These are phyloP conservation scores for Blastobotrys peoriensis DNA, from an alignment of 805 yeast species.

Conservation along the genomic window DNA sequence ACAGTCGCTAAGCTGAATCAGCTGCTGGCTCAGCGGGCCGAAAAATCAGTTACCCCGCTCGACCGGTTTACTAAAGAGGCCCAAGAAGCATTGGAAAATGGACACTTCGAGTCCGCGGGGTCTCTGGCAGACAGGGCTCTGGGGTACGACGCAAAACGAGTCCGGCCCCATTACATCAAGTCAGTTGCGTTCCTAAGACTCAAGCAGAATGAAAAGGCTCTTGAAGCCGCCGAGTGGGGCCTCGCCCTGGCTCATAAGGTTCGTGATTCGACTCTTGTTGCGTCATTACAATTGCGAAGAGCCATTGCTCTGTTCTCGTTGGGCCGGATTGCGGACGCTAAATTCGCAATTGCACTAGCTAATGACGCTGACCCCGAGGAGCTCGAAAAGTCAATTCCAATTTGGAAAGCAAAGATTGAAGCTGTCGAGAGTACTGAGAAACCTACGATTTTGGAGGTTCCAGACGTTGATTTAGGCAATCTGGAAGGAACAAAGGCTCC, in stretches of 20 bases:
- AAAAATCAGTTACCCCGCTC: background rate
- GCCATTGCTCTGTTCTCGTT: constrained; percentile 26
- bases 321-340: constrained; percentile 24
- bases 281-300: constrained; percentile 30
- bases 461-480: background rate
- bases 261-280: constrained; percentile 17
- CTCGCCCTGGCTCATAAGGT: constrained; percentile 14
- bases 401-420: constrained; percentile 20
- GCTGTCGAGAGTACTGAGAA: constrained; percentile 6
- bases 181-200: constrained; percentile 20
- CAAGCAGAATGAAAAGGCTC: constrained; percentile 15
- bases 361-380: constrained; percentile 6
- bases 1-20: background rate
- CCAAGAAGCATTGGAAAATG: background rate
- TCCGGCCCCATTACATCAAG: constrained; percentile 6
- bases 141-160: background rate
- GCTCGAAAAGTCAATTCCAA: constrained; percentile 9
- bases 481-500: no score
- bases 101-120: constrained; percentile 1
- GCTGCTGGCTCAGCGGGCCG: background rate
- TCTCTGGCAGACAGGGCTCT: constrained; percentile 1
- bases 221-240: constrained; percentile 18
- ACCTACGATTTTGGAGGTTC: background rate
- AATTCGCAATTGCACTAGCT: constrained; percentile 19
- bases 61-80: constrained; percentile 2